These are phyloP conservation scores for Exophiala lecanii-corni DNA, from an alignment of 2,329 filamentous ascomycete species.

Conservation along the genomic window DNA sequence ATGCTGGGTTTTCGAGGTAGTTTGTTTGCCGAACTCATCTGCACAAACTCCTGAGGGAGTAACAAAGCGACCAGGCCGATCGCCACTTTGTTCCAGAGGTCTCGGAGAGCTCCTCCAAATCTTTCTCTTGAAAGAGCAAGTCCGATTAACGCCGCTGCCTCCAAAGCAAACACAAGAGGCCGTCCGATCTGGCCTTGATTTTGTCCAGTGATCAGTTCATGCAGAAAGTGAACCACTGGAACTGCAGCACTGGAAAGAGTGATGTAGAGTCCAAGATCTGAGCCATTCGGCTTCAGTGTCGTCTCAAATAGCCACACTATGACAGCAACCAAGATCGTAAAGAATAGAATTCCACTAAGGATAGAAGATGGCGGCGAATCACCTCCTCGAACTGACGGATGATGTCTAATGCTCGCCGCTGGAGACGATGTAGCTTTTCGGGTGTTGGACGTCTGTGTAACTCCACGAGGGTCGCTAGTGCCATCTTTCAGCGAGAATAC, in stretches of 20 bases:
- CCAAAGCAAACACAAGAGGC: constrained; percentile 9
- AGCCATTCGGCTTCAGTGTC: constrained; percentile 6
- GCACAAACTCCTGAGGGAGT: constrained; percentile 20
- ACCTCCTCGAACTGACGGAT: neutral
- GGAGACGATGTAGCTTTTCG: neutral
- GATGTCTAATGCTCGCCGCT: neutral
- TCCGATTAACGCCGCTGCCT: constrained; percentile 12
- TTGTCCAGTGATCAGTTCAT: constrained; percentile 2
- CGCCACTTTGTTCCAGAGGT: constrained; percentile 24
- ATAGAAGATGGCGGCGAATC: neutral
- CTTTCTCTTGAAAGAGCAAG: constrained; percentile 10
- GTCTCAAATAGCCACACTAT: constrained; percentile 18
- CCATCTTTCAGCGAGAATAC: constrained; percentile 36
- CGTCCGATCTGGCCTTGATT: constrained; percentile 2
- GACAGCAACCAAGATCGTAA: constrained; percentile 10
- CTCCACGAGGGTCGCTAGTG: neutral
- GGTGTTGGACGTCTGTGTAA: neutral
- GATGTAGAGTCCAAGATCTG: constrained; percentile 14
- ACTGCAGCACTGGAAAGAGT: constrained; percentile 14
- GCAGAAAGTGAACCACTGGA: constrained; percentile 14
- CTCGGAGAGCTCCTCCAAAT: constrained; percentile 12
- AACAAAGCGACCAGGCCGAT: constrained; percentile 19
- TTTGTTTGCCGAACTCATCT: constrained; percentile 7
- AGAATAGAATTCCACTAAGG: constrained; percentile 15
- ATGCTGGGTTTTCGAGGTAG: too few species aligned